Conservation (phyloP, 2,329 filamentous ascomycete species). For the Aspergillus versicolor region DNA sequence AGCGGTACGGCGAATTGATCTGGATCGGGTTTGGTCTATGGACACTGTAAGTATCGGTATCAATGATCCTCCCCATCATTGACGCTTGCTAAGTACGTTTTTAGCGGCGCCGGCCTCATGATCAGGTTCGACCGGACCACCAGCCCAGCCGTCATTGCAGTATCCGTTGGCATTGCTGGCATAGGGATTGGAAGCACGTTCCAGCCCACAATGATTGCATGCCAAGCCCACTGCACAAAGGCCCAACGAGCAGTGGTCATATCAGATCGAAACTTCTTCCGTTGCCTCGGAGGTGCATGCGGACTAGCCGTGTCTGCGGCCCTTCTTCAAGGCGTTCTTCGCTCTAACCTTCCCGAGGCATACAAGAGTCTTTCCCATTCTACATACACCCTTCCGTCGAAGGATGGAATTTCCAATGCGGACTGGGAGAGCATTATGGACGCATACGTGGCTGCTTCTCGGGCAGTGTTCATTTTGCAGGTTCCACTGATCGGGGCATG, state of each 20-base stretch:
- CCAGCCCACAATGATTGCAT: constrained; percentile 56
- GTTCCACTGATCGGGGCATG: constrained; percentile 55
- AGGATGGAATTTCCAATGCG: constrained; percentile 26
- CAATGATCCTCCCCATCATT: too few species aligned
- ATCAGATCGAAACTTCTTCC: constrained; percentile 62
- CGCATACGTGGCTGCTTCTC: constrained; percentile 55
- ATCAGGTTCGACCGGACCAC: constrained; percentile 50
- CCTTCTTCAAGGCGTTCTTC: constrained; percentile 43
- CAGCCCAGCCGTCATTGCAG: constrained; percentile 49
- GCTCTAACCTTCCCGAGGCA: constrained; percentile 39
- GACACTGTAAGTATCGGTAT: constrained; percentile 40
- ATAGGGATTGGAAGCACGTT: constrained; percentile 55
- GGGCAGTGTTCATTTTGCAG: constrained; percentile 58
- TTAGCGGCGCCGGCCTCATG: constrained; percentile 52
- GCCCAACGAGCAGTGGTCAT: constrained; percentile 62
- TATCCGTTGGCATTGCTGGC: constrained; percentile 53
- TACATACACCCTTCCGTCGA: constrained; percentile 38
- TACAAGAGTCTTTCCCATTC: constrained; percentile 40
- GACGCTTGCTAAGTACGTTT: not conserved
- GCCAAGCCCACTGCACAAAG: constrained; percentile 59
- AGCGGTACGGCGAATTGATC: constrained; percentile 61
- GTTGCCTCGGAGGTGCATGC: constrained; percentile 58
- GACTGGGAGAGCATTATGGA: constrained; percentile 45
- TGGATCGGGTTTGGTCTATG: constrained; percentile 48
- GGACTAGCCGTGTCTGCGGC: constrained; percentile 60